Conservation (phyloP, 148 eudicot species). For the Rhododendron molle region DNA sequence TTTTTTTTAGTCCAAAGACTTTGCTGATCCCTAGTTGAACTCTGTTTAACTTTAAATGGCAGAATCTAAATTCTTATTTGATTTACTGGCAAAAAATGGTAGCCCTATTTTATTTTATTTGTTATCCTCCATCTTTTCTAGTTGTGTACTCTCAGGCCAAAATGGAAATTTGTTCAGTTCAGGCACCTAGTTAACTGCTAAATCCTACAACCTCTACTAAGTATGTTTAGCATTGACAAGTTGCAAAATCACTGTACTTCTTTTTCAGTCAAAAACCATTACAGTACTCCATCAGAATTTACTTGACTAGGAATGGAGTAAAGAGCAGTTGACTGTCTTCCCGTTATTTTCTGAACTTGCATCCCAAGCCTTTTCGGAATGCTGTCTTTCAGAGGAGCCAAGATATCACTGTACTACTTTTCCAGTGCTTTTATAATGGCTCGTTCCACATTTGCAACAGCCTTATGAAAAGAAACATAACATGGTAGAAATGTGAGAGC, state of each 20-base stretch:
- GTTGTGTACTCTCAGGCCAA: background rate
- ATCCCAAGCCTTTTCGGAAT: conserved; percentile 81
- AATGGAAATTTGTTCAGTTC: background rate
- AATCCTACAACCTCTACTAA: background rate
- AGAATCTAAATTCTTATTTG: background rate
- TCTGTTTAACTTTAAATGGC: background rate
- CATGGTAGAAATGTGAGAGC: background rate
- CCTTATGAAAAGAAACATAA: conserved; percentile 29
- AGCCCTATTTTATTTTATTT: background rate
- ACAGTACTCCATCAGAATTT: conserved; percentile 17
- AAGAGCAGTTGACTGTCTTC: conserved; percentile 59
- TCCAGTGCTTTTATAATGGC: conserved; percentile 77
- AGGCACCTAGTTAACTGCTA: background rate
- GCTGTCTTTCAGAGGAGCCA: conserved; percentile 78
- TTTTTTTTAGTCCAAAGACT: too few species aligned
- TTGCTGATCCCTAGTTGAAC: too few species aligned
- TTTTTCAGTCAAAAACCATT: background rate
- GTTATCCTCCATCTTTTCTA: background rate
- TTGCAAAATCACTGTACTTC: conserved; percentile 1
- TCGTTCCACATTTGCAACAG: conserved; percentile 79
- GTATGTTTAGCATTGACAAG: background rate
- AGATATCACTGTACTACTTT: conserved; percentile 71
- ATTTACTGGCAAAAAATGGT: background rate
- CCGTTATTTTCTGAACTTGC: conserved; percentile 78
- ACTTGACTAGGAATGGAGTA: conserved; percentile 67